Evolutionary conservation across 2,329 filamentous ascomycete species (phyloP).

Genomic region (Furcasterigmium furcatum): DNA sequence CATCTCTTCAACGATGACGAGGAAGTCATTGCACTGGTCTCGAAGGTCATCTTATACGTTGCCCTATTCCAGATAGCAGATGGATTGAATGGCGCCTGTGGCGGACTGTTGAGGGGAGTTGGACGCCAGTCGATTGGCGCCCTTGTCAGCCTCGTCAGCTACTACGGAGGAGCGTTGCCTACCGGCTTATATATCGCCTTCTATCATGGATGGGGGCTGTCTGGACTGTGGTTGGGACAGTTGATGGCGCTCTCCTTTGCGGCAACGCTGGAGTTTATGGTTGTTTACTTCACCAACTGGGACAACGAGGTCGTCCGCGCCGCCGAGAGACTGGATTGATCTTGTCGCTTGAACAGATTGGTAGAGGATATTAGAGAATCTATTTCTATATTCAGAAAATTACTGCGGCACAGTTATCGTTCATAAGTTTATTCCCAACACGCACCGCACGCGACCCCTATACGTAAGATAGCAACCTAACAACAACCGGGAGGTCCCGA

Average conservation of each 20-base stretch:
- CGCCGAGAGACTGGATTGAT: too few species aligned
- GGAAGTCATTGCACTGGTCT: constrained; percentile 67
- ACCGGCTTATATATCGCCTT: constrained; percentile 81
- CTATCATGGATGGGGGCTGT: constrained; percentile 76
- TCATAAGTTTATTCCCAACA: too few species aligned
- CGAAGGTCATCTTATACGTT: constrained; percentile 78
- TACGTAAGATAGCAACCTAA: too few species aligned
- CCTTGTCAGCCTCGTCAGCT: constrained; percentile 75
- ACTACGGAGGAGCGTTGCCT: constrained; percentile 79
- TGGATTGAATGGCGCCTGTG: constrained; percentile 80
- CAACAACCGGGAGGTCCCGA: too few species aligned
- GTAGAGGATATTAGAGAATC: too few species aligned
- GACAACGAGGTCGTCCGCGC: too few species aligned
- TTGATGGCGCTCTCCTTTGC: constrained; percentile 80
- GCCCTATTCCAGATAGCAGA: constrained; percentile 89
- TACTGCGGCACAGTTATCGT: too few species aligned
- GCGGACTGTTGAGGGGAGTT: constrained; percentile 78
- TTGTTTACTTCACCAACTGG: constrained; percentile 77
- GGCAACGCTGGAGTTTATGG: constrained; percentile 72
- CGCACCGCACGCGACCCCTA: too few species aligned
- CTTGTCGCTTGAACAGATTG: too few species aligned
- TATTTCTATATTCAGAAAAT: too few species aligned
- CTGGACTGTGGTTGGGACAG: constrained; percentile 81
- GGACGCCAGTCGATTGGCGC: constrained; percentile 83
- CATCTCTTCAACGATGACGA: constrained; percentile 78